Conservation (phyloP, 169 alveolate species). For the Plasmodium berghei region DNA sequence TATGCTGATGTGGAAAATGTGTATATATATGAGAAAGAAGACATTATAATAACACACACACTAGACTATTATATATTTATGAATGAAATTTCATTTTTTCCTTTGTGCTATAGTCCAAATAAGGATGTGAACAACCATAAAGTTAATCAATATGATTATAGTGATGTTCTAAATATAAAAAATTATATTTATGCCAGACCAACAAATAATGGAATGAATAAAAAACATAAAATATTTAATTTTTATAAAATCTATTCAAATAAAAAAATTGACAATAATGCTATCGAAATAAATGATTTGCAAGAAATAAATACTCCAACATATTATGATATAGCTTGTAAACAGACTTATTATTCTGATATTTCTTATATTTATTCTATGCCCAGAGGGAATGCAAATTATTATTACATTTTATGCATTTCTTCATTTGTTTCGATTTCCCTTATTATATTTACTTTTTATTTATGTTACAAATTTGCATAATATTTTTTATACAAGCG, state of each 20-base stretch:
- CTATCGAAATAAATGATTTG: slow-evolving; percentile 2
- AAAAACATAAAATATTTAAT: slow-evolving; percentile 7
- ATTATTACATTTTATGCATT: background rate
- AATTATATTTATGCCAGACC: background rate
- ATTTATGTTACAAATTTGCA: slow-evolving; percentile 20
- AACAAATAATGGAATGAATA: background rate
- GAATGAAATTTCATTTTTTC: slow-evolving; percentile 32
- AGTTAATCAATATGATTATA: background rate
- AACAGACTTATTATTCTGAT: slow-evolving; percentile 3
- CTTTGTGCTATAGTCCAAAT: background rate
- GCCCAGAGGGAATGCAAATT: slow-evolving; percentile 36
- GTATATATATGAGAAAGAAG: slow-evolving; percentile 14
- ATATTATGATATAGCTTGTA: background rate
- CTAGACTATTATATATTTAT: slow-evolving; percentile 25
- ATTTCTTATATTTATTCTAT: slow-evolving; percentile 26
- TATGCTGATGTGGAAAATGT: slow-evolving; percentile 37
- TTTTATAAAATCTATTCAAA: slow-evolving; percentile 5
- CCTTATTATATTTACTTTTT: slow-evolving; percentile 25
- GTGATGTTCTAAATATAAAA: background rate
- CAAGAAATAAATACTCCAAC: slow-evolving; percentile 18
- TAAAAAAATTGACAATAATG: background rate
- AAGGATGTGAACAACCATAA: background rate
- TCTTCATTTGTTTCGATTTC: slow-evolving; percentile 10
- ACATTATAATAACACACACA: slow-evolving; percentile 18
- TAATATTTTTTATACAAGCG: background rate